Percentiles rank a stretch among this genome's conserved stretches.
Conservation (phyloP, 1,284 basidiomycete genomes). For the Tilletiopsis washingtonensis region DNA sequence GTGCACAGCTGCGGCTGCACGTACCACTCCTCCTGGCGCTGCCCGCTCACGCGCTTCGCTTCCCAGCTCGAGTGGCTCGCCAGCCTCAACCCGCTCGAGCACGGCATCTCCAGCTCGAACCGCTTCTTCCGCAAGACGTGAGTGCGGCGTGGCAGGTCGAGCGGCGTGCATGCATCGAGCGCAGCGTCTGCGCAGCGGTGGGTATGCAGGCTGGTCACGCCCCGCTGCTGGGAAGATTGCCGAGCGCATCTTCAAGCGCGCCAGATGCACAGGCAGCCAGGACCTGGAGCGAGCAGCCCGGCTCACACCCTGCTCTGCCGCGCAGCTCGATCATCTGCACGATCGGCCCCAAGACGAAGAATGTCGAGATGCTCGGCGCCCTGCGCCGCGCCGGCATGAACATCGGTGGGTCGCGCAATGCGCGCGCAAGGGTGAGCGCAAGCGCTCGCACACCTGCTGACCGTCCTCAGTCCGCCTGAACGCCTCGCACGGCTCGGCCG, state of each 20-base stretch:
- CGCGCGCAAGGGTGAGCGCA: not conserved
- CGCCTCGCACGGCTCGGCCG: conserved; percentile 43
- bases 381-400: conserved; percentile 46
- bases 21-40: not conserved
- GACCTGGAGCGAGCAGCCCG: no score
- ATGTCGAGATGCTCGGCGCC: conserved; percentile 38
- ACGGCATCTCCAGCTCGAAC: conserved; percentile 32
- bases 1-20: not conserved
- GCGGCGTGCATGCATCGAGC: not conserved
- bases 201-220: no score
- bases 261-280: no score
- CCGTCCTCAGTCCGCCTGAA: conserved; percentile 38
- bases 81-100: conserved; percentile 45
- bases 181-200: not conserved
- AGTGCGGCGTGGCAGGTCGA: conserved; percentile 10
- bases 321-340: conserved; percentile 45
- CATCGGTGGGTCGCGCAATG: conserved; percentile 26
- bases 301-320: no score
- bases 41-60: not conserved
- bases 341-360: conserved; percentile 46
- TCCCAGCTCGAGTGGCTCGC: conserved; percentile 46
- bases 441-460: not conserved
- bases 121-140: conserved; percentile 46
- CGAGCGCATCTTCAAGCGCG: no score
- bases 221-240: no score